phyloP scores from a whole-genome alignment of 805 yeast species.

The Suhomyces xylopsoci region DNA sequence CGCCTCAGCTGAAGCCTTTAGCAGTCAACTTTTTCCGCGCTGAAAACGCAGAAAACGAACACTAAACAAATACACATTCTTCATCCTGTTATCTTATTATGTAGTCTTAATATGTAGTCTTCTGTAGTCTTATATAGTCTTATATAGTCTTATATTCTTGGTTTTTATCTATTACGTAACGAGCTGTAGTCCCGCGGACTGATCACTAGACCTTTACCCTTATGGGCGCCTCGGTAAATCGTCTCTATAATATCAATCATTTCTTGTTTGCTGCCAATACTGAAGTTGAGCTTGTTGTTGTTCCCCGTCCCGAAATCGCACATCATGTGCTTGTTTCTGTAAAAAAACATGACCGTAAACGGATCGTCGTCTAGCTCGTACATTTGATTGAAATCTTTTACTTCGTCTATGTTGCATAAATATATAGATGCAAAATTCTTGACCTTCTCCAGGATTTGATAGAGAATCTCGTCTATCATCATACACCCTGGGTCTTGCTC shows the following conservation, averaged over 20 bases:
- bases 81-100: too few species aligned
- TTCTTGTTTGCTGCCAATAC: conserved; percentile 74
- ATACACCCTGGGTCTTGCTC: conserved; percentile 76
- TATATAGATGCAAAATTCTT: conserved; percentile 86
- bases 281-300: conserved; percentile 87
- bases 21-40: conserved; percentile 84
- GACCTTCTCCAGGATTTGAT: conserved; percentile 75
- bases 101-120: too few species aligned
- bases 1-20: conserved; percentile 54
- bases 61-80: background rate
- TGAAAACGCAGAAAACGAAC: conserved; percentile 43
- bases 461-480: conserved; percentile 86
- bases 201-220: conserved; percentile 88
- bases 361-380: conserved; percentile 72
- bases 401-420: conserved; percentile 83
- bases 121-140: too few species aligned
- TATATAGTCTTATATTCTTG: too few species aligned
- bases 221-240: conserved; percentile 83
- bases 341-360: conserved; percentile 90
- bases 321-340: conserved; percentile 93
- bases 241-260: conserved; percentile 88
- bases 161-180: conserved; percentile 4
- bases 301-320: conserved; percentile 98
- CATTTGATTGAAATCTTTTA: conserved; percentile 85
- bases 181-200: conserved; percentile 71